A percentile compares a stretch with the other conserved stretches of the same genome.
These are phyloP conservation scores for Termitomyces sp. DNA, from an alignment of 768 basidiomycete species.

Conservation along the genomic window DNA sequence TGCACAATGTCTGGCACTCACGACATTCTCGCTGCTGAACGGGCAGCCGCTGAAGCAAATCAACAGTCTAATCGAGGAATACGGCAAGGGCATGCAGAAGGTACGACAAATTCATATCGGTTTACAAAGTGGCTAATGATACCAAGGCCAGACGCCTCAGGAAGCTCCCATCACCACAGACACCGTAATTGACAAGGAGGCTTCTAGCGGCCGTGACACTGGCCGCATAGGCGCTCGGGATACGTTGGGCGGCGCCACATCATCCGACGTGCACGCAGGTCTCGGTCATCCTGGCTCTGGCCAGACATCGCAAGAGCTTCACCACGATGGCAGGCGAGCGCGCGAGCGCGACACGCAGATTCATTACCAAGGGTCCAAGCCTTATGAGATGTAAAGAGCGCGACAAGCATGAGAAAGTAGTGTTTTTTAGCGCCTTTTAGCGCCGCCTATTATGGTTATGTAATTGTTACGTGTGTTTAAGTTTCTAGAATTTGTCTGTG, in stretches of 20 bases:
- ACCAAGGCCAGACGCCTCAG: neutral
- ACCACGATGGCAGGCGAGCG: neutral
- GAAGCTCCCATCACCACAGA: neutral
- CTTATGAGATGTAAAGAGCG: neutral
- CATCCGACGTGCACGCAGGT: neutral
- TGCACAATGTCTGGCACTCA: neutral
- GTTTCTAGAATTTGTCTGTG: neutral
- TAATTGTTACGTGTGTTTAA: neutral
- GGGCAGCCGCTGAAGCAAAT: neutral
- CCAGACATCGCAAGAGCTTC: neutral
- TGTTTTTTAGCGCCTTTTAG: neutral
- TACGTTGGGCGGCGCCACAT: neutral
- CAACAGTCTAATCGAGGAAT: neutral
- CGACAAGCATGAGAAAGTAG: neutral
- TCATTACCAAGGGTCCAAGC: neutral
- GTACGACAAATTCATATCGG: neutral
- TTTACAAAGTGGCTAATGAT: neutral
- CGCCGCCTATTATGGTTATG: neutral
- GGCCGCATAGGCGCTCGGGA: neutral
- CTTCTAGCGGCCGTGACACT: neutral
- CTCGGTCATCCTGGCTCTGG: neutral
- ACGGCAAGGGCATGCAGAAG: neutral
- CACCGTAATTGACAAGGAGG: neutral
- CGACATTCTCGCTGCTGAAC: neutral
- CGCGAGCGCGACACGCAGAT: neutral